These are phyloP conservation scores for Neonectria neomacrospora DNA, from an alignment of 2,329 filamentous ascomycete genomes.

Conservation along the genomic window DNA sequence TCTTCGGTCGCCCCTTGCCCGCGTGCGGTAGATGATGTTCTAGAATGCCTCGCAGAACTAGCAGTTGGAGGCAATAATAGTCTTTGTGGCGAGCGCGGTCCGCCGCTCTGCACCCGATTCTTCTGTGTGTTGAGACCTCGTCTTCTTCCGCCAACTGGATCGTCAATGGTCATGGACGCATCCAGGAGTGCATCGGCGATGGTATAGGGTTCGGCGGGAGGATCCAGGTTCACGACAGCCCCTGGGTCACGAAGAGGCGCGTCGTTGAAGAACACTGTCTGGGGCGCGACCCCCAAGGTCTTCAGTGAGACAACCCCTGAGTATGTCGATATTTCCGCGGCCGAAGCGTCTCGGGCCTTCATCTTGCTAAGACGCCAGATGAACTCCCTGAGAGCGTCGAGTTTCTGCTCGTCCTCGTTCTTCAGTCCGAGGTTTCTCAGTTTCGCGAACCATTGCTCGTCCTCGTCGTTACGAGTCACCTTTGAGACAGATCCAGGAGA, in stretches of 20 bases:
- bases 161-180: slow-evolving; percentile 88
- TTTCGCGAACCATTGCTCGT: slow-evolving; percentile 91
- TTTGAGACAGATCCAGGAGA: slow-evolving; percentile 69
- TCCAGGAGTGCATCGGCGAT: slow-evolving; percentile 92
- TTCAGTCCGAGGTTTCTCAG: slow-evolving; percentile 85
- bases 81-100: slow-evolving; percentile 45
- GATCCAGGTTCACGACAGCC: slow-evolving; percentile 46
- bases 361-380: slow-evolving; percentile 87
- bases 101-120: slow-evolving; percentile 54
- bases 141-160: slow-evolving; percentile 66
- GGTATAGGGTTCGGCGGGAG: slow-evolving; percentile 68
- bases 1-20: slow-evolving; percentile 47
- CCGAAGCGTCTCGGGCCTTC: slow-evolving; percentile 65
- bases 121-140: slow-evolving; percentile 63
- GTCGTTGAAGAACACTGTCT: slow-evolving; percentile 94
- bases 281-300: slow-evolving; percentile 79
- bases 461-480: slow-evolving; percentile 84
- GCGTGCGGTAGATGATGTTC: slow-evolving; percentile 49
- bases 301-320: slow-evolving; percentile 74
- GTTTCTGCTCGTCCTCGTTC: slow-evolving; percentile 87
- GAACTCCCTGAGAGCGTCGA: slow-evolving; percentile 87
- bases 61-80: slow-evolving; percentile 47
- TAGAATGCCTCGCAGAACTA: slow-evolving; percentile 52
- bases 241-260: slow-evolving; percentile 63
- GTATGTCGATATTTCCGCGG: slow-evolving; percentile 48